Percentiles rank a stretch among this genome's conserved stretches.
Conservation (phyloP, 495 filamentous ascomycete genomes). For the Aspergillus funiculosus region DNA sequence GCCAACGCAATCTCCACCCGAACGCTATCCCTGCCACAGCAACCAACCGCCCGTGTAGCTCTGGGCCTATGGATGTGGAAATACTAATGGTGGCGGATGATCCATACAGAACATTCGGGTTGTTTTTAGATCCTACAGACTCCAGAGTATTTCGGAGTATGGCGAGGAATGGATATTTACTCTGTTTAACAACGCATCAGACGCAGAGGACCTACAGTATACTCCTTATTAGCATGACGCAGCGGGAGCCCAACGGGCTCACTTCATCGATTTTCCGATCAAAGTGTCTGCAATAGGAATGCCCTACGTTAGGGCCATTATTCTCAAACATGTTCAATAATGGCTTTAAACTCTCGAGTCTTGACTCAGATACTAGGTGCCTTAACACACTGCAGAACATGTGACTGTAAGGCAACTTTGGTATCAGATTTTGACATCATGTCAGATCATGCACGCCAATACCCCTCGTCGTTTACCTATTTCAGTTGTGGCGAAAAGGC, state of each 20-base stretch:
- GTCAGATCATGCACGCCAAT: neutral
- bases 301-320: neutral
- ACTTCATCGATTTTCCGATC: too few species aligned
- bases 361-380: neutral
- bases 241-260: too few species aligned
- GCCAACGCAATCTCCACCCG: conserved; percentile 28
- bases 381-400: conserved; percentile 10
- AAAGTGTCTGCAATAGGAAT: too few species aligned
- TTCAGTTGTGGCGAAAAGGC: neutral
- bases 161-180: too few species aligned
- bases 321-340: neutral
- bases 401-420: conserved; percentile 10
- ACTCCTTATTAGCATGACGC: too few species aligned
- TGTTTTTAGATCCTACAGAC: too few species aligned
- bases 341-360: neutral
- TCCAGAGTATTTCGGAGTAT: too few species aligned
- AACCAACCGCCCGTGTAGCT: conserved; percentile 21
- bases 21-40: conserved; percentile 37
- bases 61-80: conserved; percentile 3
- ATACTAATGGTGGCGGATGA: too few species aligned
- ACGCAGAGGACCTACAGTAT: neutral
- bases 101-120: neutral
- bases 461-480: neutral
- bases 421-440: neutral
- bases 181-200: conserved; percentile 1